Evolutionary conservation across 2,329 filamentous ascomycete species (phyloP).

Genomic region (Hypoxylon sp.): DNA sequence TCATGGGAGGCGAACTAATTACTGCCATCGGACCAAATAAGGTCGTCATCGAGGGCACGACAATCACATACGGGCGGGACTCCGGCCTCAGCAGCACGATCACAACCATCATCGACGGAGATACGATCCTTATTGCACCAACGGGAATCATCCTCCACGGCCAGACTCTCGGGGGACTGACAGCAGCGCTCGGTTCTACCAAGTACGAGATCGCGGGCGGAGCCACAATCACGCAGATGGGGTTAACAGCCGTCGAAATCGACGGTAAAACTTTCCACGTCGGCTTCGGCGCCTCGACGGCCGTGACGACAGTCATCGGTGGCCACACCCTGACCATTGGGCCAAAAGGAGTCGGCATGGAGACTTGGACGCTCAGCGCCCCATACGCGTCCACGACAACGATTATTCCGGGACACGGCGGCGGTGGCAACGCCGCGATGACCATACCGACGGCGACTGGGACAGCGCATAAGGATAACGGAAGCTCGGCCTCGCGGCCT

Average conservation of each 20-base stretch:
- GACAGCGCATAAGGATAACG: constrained; percentile 45
- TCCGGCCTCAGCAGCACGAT: constrained; percentile 52
- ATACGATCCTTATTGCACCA: constrained; percentile 66
- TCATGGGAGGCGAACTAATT: constrained; percentile 65
- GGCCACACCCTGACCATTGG: constrained; percentile 68
- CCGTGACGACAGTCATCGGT: constrained; percentile 62
- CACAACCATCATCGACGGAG: constrained; percentile 62
- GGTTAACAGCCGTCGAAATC: constrained; percentile 65
- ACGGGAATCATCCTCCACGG: constrained; percentile 59
- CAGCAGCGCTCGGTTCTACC: constrained; percentile 56
- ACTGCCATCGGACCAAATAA: constrained; percentile 61
- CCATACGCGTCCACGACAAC: constrained; percentile 64
- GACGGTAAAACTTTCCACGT: constrained; percentile 66
- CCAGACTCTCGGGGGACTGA: constrained; percentile 61
- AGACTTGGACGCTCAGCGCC: constrained; percentile 61
- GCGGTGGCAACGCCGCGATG: constrained; percentile 47
- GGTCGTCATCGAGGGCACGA: constrained; percentile 60
- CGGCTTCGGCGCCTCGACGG: constrained; percentile 60
- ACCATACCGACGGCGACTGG: constrained; percentile 42
- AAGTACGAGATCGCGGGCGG: constrained; percentile 66
- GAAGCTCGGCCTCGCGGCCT: constrained; percentile 31
- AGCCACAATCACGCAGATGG: constrained; percentile 66
- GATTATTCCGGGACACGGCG: constrained; percentile 22
- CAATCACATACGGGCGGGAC: constrained; percentile 62
- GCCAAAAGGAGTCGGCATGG: constrained; percentile 64